phyloP scores from a whole-genome alignment of 169 alveolate species.

The Eimeria sp. region DNA sequence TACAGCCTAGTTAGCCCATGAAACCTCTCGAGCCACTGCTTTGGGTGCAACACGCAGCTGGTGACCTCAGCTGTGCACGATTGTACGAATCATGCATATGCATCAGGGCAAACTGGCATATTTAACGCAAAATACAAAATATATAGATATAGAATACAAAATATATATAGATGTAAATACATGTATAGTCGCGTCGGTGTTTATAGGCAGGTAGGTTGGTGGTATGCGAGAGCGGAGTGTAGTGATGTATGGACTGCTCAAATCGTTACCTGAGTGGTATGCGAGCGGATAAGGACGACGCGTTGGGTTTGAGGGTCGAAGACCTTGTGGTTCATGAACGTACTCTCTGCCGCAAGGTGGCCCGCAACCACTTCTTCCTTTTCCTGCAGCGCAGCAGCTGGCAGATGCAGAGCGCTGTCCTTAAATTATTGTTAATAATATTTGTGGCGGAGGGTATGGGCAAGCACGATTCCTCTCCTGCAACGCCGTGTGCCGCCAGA shows the following conservation, averaged over 20 bases:
- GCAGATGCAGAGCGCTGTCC: background rate
- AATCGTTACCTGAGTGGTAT: conserved; percentile 16
- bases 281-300: conserved; percentile 49
- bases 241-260: background rate
- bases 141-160: background rate
- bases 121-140: background rate
- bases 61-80: background rate
- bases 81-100: background rate
- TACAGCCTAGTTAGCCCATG: background rate
- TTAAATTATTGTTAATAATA: background rate
- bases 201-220: background rate
- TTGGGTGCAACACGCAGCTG: background rate
- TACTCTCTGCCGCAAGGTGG: conserved; percentile 40
- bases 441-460: background rate
- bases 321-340: conserved; percentile 54
- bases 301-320: conserved; percentile 45
- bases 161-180: background rate
- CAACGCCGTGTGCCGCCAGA: background rate
- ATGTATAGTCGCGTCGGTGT: background rate
- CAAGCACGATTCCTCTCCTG: background rate
- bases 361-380: conserved; percentile 51
- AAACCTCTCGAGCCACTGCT: background rate
- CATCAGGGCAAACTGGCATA: background rate
- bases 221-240: background rate
- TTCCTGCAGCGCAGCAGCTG: background rate